phyloP scores from a whole-genome alignment of 1,284 basidiomycete species.

The Phellinidium pouzarii region DNA sequence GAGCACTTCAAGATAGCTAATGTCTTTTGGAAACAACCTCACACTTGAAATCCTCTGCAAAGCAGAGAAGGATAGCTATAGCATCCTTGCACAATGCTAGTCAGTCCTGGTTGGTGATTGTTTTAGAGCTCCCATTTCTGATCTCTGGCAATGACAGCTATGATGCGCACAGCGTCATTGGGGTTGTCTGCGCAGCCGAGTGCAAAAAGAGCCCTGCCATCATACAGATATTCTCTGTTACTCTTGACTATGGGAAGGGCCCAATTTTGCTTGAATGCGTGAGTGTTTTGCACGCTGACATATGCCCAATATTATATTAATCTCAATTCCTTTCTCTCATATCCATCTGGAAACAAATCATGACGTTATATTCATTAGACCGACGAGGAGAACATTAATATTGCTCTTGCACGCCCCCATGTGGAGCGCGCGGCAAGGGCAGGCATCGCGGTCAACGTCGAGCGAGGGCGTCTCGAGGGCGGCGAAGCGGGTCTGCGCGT shows the following conservation, averaged over 20 bases:
- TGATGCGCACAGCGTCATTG: conserved; percentile 40
- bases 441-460: conserved; percentile 43
- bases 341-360: not conserved
- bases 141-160: conserved; percentile 28
- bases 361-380: conserved; percentile 28
- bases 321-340: no score
- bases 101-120: no score
- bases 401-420: conserved; percentile 38
- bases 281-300: conserved; percentile 35
- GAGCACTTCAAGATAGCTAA: no score
- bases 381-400: conserved; percentile 46
- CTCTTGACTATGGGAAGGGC: conserved; percentile 39
- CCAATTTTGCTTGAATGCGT: conserved; percentile 42
- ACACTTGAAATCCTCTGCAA: conserved; percentile 37
- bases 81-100: conserved; percentile 41
- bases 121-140: not conserved
- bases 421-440: conserved; percentile 36
- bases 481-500: conserved; percentile 42
- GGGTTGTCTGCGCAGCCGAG: conserved; percentile 41
- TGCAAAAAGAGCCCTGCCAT: conserved; percentile 39
- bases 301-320: conserved; percentile 15
- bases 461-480: conserved; percentile 44
- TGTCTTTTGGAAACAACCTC: no score
- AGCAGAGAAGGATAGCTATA: conserved; percentile 43
- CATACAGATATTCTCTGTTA: conserved; percentile 41